Percentiles rank a stretch among this genome's conserved stretches.
Evolutionary conservation across 2,329 filamentous ascomycete species (phyloP).

Genomic region (Fusarium pininemorale): DNA sequence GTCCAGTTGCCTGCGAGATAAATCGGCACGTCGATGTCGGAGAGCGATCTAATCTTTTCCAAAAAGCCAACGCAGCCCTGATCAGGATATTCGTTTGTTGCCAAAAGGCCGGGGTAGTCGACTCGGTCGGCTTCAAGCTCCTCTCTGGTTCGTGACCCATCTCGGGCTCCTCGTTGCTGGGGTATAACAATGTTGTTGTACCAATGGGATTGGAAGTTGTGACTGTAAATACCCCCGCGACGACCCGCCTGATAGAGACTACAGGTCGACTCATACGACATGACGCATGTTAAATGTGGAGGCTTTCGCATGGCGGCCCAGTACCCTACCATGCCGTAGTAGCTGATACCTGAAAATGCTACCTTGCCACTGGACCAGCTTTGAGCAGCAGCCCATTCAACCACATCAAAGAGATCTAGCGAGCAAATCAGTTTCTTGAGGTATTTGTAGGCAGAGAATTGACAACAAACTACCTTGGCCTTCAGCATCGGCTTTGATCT

Average conservation of each 20-base stretch:
- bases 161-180: background rate
- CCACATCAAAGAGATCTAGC: background rate
- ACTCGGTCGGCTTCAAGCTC: background rate
- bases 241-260: background rate
- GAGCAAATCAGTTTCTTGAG: too few species aligned
- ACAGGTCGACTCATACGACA: background rate
- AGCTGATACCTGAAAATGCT: background rate
- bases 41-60: background rate
- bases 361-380: background rate
- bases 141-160: background rate
- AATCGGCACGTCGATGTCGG: accelerated
- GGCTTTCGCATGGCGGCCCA: background rate
- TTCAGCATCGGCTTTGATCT: accelerated
- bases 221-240: background rate
- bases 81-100: background rate
- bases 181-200: background rate
- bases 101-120: accelerated
- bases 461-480: background rate
- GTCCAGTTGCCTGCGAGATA: background rate
- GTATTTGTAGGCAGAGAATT: background rate
- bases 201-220: background rate
- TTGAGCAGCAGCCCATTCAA: background rate
- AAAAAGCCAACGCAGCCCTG: accelerated
- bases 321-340: background rate
- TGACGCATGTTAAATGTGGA: background rate